Evolutionary conservation across 2,329 filamentous ascomycete genomes (phyloP).

Genomic region (Cytospora mali): DNA sequence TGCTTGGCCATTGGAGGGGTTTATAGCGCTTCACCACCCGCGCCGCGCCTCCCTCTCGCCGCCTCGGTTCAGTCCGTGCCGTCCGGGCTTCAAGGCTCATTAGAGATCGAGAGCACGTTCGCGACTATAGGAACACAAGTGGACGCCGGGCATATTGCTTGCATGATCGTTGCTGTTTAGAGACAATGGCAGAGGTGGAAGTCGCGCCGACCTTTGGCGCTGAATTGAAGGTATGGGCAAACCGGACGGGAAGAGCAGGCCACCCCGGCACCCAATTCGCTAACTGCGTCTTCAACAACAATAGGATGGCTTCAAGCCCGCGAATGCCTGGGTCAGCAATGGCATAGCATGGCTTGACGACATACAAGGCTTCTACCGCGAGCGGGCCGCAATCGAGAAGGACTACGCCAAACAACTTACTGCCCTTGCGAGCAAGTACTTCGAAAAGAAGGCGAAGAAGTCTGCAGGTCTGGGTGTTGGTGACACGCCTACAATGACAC

Average conservation of each 20-base stretch:
- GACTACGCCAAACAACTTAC: slow-evolving; percentile 91
- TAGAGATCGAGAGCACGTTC: background rate
- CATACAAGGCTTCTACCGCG: slow-evolving; percentile 95
- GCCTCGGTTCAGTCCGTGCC: background rate
- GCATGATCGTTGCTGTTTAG: slow-evolving; percentile 28
- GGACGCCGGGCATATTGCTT: background rate
- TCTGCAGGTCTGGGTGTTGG: slow-evolving; percentile 86
- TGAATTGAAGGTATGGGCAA: slow-evolving; percentile 79
- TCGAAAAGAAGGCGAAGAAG: slow-evolving; percentile 91
- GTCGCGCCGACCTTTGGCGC: slow-evolving; percentile 84
- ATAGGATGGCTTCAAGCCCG: slow-evolving; percentile 94
- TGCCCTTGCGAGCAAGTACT: slow-evolving; percentile 91
- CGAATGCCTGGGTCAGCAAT: slow-evolving; percentile 86
- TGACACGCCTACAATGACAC: slow-evolving; percentile 89
- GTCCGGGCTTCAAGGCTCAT: slow-evolving; percentile 14
- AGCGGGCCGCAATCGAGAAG: slow-evolving; percentile 91
- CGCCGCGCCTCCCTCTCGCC: slow-evolving; percentile 5
- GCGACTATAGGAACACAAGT: background rate
- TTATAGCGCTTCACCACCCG: background rate
- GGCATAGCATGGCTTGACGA: slow-evolving; percentile 96
- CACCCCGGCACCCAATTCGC: background rate
- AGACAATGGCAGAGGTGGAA: slow-evolving; percentile 78
- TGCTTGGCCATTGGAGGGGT: slow-evolving; percentile 22
- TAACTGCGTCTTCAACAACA: slow-evolving; percentile 25
- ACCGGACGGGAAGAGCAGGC: background rate